Evolutionary conservation across 768 basidiomycete species (phyloP), one percentile per base, ranked within the genome.

Genomic region (Candolleomyces eurysporus): DNA sequence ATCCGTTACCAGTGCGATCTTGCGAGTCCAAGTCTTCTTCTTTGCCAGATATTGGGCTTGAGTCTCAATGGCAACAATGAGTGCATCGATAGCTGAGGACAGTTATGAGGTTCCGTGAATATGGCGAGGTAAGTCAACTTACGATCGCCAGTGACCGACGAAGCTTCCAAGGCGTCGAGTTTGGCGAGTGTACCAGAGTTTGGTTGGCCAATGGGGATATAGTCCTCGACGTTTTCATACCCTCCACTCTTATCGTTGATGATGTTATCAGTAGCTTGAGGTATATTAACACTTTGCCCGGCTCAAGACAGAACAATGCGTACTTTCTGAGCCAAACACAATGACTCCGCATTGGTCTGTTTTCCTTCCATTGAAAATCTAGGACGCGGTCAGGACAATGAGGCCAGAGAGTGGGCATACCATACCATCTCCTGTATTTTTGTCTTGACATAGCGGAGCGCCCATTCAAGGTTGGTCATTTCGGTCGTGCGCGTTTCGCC

Each of bases 331-430:
- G n/a, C 93, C 96, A 68, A 94, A 94, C 3, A 89, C 74, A 51
- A 97, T 82, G 31, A 98, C 84, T n/a, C 94, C 92, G 70, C 94
- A 93, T 69, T 93, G 88, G 69, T 96, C 96, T 10, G 96, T 98
- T 78, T 96, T 97, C 46, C 96, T 82, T 14, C 89, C 91, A 65
- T 91, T 86, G 69, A 88, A 94, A 65, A 98, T 94, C 96, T 98
- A 64, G 17, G 32, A 57, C 59, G 31, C 43, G 54, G 60, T 62
- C 57, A 49, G 54, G 57, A 17, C 19, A 55, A 22, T 13, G 19
- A 16, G 16, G 60, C 17, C 7, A 42, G 32, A 46, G 16, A n/a
- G 17, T 46, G 32, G 40, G 36, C 6, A 8, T 32, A 30, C 68
- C 72, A 10, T 58, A 92, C 92, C 89, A 96, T 94, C 63, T 96